Conservation (phyloP, 148 eudicot species). For the Rhododendron simsii region DNA sequence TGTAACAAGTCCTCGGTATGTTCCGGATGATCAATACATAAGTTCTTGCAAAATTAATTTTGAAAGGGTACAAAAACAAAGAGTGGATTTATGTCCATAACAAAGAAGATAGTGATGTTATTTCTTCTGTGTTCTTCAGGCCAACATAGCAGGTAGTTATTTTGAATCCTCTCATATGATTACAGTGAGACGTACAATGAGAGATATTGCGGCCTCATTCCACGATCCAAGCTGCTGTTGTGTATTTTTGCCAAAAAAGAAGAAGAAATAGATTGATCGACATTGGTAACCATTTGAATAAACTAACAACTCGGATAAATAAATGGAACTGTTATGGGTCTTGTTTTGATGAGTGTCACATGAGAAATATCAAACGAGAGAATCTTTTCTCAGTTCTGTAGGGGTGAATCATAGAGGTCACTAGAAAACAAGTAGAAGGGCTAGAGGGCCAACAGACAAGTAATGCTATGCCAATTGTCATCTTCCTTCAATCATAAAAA, state of each 20-base stretch:
- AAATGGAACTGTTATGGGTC: not conserved
- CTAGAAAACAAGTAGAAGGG: not conserved
- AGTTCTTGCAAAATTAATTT: too few species aligned
- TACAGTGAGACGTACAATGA: not conserved
- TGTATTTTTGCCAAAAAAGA: too few species aligned
- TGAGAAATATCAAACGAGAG: not conserved
- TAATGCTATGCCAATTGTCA: not conserved
- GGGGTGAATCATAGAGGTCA: not conserved
- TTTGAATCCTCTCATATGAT: not conserved
- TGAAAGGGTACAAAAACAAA: too few species aligned
- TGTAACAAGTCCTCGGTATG: too few species aligned
- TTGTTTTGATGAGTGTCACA: not conserved
- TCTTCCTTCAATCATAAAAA: not conserved
- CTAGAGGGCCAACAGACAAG: not conserved
- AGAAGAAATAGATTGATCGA: not conserved
- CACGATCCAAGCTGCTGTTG: not conserved
- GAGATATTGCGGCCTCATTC: not conserved
- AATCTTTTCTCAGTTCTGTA: not conserved
- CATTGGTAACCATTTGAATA: not conserved
- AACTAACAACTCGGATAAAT: too few species aligned
- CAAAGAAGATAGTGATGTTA: too few species aligned
- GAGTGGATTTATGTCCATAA: too few species aligned
- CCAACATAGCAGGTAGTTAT: too few species aligned
- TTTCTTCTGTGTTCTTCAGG: too few species aligned
- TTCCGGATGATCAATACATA: too few species aligned